phyloP scores from a whole-genome alignment of 2,329 filamentous ascomycete genomes.

The Diaporthe nobilis region DNA sequence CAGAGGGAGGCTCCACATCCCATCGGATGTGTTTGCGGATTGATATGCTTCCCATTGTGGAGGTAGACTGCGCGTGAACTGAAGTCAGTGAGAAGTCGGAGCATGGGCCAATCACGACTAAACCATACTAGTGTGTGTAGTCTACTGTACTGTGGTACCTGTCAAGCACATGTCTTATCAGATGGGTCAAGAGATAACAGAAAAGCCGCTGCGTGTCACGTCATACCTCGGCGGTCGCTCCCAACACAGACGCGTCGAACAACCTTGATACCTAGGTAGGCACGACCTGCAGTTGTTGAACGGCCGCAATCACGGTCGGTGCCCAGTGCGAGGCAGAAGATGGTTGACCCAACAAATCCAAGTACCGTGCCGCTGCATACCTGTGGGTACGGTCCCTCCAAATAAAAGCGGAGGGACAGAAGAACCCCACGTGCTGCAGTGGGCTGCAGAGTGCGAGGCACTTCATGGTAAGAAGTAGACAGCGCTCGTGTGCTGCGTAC shows the following conservation, averaged over 20 bases:
- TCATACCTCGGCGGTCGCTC: slow-evolving; percentile 22
- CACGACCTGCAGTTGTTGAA: background rate
- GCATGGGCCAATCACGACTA: background rate
- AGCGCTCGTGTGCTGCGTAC: background rate
- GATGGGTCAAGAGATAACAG: slow-evolving; percentile 3
- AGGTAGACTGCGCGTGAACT: background rate
- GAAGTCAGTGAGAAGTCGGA: background rate
- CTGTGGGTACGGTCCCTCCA: background rate
- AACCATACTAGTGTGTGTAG: background rate
- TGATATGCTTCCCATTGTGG: slow-evolving; percentile 65
- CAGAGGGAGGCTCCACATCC: slow-evolving; percentile 64
- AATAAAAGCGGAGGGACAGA: background rate
- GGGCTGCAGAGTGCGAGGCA: too few species aligned
- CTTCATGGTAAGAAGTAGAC: too few species aligned
- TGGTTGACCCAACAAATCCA: background rate
- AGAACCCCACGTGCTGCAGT: background rate
- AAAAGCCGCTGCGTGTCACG: background rate
- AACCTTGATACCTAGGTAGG: background rate
- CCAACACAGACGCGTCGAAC: background rate
- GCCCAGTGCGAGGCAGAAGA: background rate
- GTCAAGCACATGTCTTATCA: slow-evolving; percentile 10
- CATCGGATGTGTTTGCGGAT: slow-evolving; percentile 72
- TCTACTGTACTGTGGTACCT: background rate
- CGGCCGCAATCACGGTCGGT: background rate
- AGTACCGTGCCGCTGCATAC: background rate